phyloP scores from a whole-genome alignment of 768 basidiomycete species.

The Hypsizygus marmoreus region DNA sequence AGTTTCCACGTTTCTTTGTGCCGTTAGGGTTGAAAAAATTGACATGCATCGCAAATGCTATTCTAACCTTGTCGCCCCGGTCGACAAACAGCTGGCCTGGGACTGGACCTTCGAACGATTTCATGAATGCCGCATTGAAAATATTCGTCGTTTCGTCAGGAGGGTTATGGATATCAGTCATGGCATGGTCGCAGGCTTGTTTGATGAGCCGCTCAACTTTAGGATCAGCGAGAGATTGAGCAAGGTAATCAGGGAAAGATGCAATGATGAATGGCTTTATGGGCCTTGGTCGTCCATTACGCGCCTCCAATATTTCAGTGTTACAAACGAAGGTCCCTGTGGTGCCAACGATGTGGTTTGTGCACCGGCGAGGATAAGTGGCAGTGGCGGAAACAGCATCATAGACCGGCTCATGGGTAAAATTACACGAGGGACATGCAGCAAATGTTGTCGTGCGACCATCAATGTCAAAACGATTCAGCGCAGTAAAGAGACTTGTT shows the following conservation, averaged over 20 bases:
- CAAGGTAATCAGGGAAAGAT: constrained; percentile 12
- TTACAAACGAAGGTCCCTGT: neutral
- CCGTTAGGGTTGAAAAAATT: too few species aligned
- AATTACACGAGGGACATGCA: too few species aligned
- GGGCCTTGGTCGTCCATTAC: neutral
- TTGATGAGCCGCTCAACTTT: constrained; percentile 3
- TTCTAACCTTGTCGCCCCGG: constrained; percentile 8
- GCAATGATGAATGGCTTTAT: constrained; percentile 10
- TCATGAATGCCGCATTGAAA: too few species aligned
- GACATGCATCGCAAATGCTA: too few species aligned
- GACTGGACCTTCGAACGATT: constrained; percentile 1
- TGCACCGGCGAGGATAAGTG: constrained; percentile 5
- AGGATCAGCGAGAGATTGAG: constrained; percentile 7
- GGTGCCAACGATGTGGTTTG: neutral
- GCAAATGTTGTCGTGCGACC: too few species aligned
- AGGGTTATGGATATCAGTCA: neutral
- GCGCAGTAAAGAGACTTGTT: constrained; percentile 10
- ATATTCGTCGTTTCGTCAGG: too few species aligned
- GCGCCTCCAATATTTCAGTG: neutral
- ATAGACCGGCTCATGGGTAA: too few species aligned
- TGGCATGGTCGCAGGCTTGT: constrained; percentile 10
- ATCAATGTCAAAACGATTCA: too few species aligned
- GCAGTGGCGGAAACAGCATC: neutral
- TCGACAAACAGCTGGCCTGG: constrained; percentile 2
- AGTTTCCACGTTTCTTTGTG: too few species aligned